Evolutionary conservation across 163 green algal genomes (phyloP), one percentile per base, ranked within the genome.

Genomic region (Prototheca cutis): DNA sequence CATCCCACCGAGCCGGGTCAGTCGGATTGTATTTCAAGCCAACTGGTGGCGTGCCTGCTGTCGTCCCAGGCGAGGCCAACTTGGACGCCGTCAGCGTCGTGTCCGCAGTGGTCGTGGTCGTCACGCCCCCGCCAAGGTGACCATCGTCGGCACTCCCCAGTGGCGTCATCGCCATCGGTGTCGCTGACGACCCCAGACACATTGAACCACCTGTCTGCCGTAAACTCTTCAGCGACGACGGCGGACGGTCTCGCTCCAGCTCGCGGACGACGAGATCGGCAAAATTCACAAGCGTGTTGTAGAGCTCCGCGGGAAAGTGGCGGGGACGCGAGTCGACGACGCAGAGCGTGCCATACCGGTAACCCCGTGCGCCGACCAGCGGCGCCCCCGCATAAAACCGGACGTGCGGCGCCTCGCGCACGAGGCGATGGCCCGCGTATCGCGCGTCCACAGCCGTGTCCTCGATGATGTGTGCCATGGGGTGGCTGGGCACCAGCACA

Each of bases 271-370:
- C 78, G 61, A 89, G 74, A 60, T 85, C 74, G 4, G 71, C 81
- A 59, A 91, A 71, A 67, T 89, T 87, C 51, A 74, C 73, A 36
- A 91, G 65, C 68, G 89, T 68, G 49, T 77, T 82, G 52, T 58
- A 58, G 4, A 58, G 52, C 30, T 58, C 52, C 19, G 52, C 52
- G 30, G 52, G 6, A 31, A 58, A 58, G 30, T 4, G n/a, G 30
- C 52, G 52, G 3, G 52, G 52, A 4, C 52, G 30, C 6, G 28
- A 8, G 52, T 58, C 52, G 17, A 25, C 18, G 5, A 58, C 30
- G 3, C 52, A 58, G 6, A 58, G 52, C 30, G 52, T 58, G 52
- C 52, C 52, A 17, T 58, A 58, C n/a, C 52, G 52, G 42, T 28
- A 51, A 21, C 42, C 42, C 10, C 17, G 42, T 21, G 42, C 23